These are phyloP conservation scores for Termitomyces sp. DNA, from an alignment of 768 basidiomycete species.

Conservation along the genomic window DNA sequence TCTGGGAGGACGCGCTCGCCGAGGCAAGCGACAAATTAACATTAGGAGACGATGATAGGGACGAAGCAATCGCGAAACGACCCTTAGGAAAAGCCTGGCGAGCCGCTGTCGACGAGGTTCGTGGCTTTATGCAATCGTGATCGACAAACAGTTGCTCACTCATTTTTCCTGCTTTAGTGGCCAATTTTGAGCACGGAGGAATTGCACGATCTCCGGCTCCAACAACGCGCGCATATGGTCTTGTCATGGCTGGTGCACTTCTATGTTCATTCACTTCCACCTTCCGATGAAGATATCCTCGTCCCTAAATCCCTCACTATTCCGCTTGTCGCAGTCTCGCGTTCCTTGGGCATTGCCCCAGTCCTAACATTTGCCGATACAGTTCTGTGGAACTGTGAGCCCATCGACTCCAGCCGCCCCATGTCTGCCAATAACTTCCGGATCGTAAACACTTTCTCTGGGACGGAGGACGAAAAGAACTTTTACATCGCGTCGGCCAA, in stretches of 20 bases:
- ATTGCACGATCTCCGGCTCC: slow-evolving; percentile 52
- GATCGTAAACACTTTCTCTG: slow-evolving; percentile 74
- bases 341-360: slow-evolving; percentile 79
- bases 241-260: slow-evolving; percentile 87
- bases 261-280: slow-evolving; percentile 79
- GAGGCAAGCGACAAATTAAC: slow-evolving; percentile 50
- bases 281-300: slow-evolving; percentile 34
- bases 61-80: slow-evolving; percentile 42
- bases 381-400: slow-evolving; percentile 89
- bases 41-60: slow-evolving; percentile 52
- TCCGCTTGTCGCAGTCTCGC: slow-evolving; percentile 75
- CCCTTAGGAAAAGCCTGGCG: slow-evolving; percentile 67
- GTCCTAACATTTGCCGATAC: slow-evolving; percentile 95
- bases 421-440: slow-evolving; percentile 71
- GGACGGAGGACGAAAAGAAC: slow-evolving; percentile 74
- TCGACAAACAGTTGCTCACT: slow-evolving; percentile 9
- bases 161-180: slow-evolving; percentile 44
- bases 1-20: slow-evolving; percentile 70
- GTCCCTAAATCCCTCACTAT: slow-evolving; percentile 76
- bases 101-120: slow-evolving; percentile 52
- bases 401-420: slow-evolving; percentile 51
- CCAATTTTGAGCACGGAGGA: slow-evolving; percentile 56
- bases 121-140: slow-evolving; percentile 21
- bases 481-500: slow-evolving; percentile 85
- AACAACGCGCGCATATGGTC: slow-evolving; percentile 86